Conservation (phyloP, 306 rosid species). For the Sesbania bispinosa region DNA sequence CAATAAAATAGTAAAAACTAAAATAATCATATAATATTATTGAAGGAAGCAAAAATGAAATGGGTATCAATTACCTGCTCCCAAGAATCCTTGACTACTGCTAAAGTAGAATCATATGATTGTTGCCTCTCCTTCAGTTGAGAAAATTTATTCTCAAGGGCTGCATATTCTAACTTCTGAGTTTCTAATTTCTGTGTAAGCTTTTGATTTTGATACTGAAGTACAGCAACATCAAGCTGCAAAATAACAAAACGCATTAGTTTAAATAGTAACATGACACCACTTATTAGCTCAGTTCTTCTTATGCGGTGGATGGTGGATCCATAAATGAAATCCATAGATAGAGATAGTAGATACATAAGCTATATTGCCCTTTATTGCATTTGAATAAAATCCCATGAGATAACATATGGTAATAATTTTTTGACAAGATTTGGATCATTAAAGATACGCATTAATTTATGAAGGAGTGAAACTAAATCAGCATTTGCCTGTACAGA, state of each 20-base stretch:
- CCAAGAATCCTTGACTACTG: slow-evolving; percentile 71
- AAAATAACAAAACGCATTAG: slow-evolving; percentile 31
- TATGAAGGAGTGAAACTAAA: neutral
- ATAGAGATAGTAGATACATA: neutral
- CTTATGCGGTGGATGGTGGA: neutral
- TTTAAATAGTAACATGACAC: slow-evolving; percentile 9
- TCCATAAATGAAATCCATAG: slow-evolving; percentile 17
- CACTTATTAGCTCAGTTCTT: too few relatives aligned
- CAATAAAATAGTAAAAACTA: neutral
- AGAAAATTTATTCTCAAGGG: slow-evolving; percentile 58
- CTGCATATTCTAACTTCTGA: slow-evolving; percentile 70
- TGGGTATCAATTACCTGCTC: slow-evolving; percentile 49
- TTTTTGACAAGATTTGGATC: neutral
- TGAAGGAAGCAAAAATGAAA: slow-evolving; percentile 16
- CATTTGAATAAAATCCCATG: neutral
- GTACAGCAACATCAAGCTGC: slow-evolving; percentile 82
- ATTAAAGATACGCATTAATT: neutral
- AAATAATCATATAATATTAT: neutral
- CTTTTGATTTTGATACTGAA: slow-evolving; percentile 90
- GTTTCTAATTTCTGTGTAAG: slow-evolving; percentile 84
- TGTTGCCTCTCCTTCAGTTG: slow-evolving; percentile 65
- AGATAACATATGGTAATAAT: neutral
- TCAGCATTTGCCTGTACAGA: neutral
- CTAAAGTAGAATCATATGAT: slow-evolving; percentile 57
- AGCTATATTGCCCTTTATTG: neutral